A percentile compares a stretch with the other conserved stretches of the same genome.
Conservation (phyloP, 2,329 filamentous ascomycete genomes). For the Colletotrichum kahawae region DNA sequence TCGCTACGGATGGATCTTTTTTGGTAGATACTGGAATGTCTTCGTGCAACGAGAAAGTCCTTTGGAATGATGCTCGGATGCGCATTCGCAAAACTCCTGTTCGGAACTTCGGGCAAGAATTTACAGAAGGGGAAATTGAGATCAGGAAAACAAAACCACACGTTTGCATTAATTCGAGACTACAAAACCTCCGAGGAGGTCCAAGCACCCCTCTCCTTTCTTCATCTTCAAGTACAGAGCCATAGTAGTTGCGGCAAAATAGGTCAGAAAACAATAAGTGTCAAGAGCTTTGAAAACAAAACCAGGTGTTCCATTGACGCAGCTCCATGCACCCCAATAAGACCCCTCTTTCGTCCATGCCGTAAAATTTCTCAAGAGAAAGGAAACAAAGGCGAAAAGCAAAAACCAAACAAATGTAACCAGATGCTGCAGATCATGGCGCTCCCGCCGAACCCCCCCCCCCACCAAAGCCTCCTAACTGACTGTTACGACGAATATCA, state of each 20-base stretch:
- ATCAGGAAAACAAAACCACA: neutral
- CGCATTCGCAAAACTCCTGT: too few species aligned
- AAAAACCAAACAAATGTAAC: neutral
- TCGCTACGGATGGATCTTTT: too few species aligned
- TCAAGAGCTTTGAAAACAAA: neutral
- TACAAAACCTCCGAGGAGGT: neutral
- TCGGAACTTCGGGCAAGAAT: too few species aligned
- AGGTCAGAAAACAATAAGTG: neutral
- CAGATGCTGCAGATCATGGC: too few species aligned
- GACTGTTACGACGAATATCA: neutral
- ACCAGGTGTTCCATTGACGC: neutral
- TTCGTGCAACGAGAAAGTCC: too few species aligned
- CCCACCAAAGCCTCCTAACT: neutral
- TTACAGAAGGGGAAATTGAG: neutral
- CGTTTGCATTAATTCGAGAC: neutral
- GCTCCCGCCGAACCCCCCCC: neutral
- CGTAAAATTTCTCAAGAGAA: too few species aligned
- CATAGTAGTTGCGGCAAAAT: neutral
- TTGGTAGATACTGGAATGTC: too few species aligned
- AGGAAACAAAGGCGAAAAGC: too few species aligned
- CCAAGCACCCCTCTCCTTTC: neutral
- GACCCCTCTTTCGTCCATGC: neutral
- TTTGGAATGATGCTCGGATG: too few species aligned
- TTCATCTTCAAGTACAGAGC: neutral
- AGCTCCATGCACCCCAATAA: neutral